Percentiles rank a stretch among this genome's conserved stretches.
phyloP scores from a whole-genome alignment of 352 stramenopile species.

The Elongisporangium senticosum region DNA sequence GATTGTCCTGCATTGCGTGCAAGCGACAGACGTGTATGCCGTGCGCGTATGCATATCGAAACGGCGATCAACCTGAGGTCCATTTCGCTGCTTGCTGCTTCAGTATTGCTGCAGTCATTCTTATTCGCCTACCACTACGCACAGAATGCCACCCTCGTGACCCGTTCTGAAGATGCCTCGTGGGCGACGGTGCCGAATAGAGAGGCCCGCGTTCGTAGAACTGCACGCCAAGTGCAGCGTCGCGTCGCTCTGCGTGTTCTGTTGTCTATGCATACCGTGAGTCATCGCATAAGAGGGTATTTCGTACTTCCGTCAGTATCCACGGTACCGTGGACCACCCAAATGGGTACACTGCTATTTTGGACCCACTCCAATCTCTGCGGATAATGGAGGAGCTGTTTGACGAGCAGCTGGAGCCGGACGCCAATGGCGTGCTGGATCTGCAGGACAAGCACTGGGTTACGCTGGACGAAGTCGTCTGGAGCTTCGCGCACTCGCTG shows the following conservation, averaged over 20 bases:
- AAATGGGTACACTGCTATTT: neutral
- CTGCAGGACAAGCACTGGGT: conserved; percentile 78
- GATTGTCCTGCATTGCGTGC: neutral
- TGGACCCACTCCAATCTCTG: too few relatives aligned
- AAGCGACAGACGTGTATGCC: too few relatives aligned
- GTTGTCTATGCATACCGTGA: too few relatives aligned
- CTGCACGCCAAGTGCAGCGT: neutral
- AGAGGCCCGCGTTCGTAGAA: neutral
- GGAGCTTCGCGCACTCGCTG: conserved; percentile 53
- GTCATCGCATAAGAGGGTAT: neutral
- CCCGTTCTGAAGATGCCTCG: neutral
- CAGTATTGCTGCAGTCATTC: neutral
- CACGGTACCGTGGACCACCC: neutral
- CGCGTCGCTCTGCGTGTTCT: neutral
- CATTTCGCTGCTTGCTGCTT: neutral
- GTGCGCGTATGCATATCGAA: too few relatives aligned
- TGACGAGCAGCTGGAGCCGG: conserved; percentile 50
- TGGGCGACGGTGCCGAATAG: too few relatives aligned
- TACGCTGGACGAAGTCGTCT: conserved; percentile 74
- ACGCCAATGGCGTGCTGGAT: conserved; percentile 67
- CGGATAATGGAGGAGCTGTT: conserved; percentile 55
- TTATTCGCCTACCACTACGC: neutral
- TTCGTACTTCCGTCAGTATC: neutral
- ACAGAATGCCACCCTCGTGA: neutral
- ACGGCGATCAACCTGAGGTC: neutral